phyloP scores from a whole-genome alignment of 192 early-diverging fungal species.

The Linnemannia zychae region DNA sequence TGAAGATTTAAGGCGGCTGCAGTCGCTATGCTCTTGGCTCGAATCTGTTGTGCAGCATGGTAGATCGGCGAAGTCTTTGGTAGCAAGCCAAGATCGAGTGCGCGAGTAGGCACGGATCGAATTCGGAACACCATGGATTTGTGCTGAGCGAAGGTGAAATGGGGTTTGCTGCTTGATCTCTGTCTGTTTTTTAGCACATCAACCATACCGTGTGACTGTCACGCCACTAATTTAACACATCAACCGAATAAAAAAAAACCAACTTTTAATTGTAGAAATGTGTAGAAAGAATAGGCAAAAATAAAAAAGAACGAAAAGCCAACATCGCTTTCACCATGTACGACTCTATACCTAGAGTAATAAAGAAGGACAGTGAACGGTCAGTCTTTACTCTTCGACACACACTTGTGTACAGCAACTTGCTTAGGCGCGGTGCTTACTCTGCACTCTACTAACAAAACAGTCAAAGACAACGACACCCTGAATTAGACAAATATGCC shows the following conservation, averaged over 20 bases:
- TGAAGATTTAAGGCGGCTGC: neutral
- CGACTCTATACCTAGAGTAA: neutral
- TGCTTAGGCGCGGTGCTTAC: neutral
- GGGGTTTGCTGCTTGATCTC: neutral
- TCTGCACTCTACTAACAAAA: neutral
- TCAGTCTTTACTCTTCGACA: no score
- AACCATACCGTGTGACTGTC: neutral
- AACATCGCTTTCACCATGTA: neutral
- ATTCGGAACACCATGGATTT: slow-evolving; percentile 24
- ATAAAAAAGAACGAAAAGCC: no score
- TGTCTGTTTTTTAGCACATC: neutral
- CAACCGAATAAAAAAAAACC: neutral
- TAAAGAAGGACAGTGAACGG: no score
- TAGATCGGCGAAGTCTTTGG: slow-evolving; percentile 48
- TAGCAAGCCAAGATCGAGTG: slow-evolving; percentile 38
- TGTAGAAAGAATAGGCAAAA: neutral
- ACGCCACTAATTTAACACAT: slow-evolving; percentile 6
- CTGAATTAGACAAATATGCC: slow-evolving; percentile 15
- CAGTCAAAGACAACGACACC: neutral
- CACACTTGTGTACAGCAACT: no score
- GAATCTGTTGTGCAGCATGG: slow-evolving; percentile 25
- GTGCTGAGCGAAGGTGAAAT: neutral
- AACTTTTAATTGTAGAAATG: neutral
- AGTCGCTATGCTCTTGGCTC: slow-evolving; percentile 21
- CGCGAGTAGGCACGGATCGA: slow-evolving; percentile 3